Conservation (phyloP, 805 yeast species). For the Hanseniaspora vineae region DNA sequence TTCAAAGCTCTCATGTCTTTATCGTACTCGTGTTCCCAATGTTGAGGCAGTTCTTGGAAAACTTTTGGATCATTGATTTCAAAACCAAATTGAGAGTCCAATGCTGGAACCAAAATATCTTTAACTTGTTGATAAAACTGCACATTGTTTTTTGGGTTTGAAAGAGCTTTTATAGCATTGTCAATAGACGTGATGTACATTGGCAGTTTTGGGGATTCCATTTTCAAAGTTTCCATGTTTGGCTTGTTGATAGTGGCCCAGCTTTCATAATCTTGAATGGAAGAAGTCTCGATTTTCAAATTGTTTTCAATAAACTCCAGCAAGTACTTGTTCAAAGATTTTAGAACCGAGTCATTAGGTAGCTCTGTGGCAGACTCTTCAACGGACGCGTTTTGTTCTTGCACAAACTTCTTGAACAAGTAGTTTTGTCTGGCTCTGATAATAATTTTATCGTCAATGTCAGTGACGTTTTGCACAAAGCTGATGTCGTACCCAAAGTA, state of each 20-base stretch:
- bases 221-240: constrained; percentile 38
- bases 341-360: constrained; percentile 25
- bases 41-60: constrained; percentile 71
- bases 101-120: constrained; percentile 59
- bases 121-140: constrained; percentile 40
- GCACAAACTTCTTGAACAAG: constrained; percentile 51
- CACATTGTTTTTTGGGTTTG: constrained; percentile 13
- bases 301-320: constrained; percentile 38
- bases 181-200: constrained; percentile 71
- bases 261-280: constrained; percentile 26
- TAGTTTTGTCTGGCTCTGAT: constrained; percentile 85
- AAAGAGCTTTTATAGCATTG: constrained; percentile 27
- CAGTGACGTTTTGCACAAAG: constrained; percentile 96
- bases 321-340: constrained; percentile 31
- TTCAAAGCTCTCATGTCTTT: constrained; percentile 76
- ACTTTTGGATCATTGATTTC: constrained; percentile 74
- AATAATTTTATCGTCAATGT: constrained; percentile 94
- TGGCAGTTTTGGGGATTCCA: constrained; percentile 66
- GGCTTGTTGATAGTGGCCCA: constrained; percentile 29
- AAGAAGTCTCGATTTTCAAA: constrained; percentile 27
- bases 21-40: constrained; percentile 79
- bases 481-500: constrained; percentile 82
- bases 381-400: constrained; percentile 16
- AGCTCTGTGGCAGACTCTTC: constrained; percentile 4
- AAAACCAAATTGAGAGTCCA: constrained; percentile 64